Evolutionary conservation across 345 rosid species (phyloP).

Genomic region (Hibiscus tridactylites): DNA sequence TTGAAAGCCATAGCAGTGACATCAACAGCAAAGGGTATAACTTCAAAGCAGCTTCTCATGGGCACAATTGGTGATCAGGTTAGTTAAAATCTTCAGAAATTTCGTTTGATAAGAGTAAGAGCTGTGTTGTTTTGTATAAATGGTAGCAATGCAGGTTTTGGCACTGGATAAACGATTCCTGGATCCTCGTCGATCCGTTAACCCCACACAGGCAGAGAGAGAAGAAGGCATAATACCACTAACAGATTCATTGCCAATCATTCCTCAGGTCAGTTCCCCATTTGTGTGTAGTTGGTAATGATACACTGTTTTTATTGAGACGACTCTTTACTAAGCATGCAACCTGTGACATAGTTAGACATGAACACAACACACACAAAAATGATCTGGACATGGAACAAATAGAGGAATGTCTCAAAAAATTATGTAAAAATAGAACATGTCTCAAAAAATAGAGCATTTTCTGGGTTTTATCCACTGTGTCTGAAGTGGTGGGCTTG

Average conservation of each 20-base stretch:
- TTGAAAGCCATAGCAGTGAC: neutral
- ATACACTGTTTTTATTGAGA: neutral
- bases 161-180: conserved; percentile 88
- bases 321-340: neutral
- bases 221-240: conserved; percentile 96
- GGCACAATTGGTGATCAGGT: neutral
- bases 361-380: neutral
- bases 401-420: too few relatives aligned
- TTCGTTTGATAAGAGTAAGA: neutral
- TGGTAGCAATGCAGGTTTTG: conserved; percentile 39
- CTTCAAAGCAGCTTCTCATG: neutral
- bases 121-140: neutral
- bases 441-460: neutral
- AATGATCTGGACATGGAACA: too few relatives aligned
- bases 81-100: neutral
- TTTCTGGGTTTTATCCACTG: neutral
- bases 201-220: conserved; percentile 91
- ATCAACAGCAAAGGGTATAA: neutral
- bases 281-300: neutral
- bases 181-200: conserved; percentile 86
- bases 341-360: neutral
- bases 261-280: conserved; percentile 64
- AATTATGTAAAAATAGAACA: neutral
- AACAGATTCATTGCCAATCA: conserved; percentile 82
- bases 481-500: neutral